Conservation (phyloP, 2,329 filamentous ascomycete genomes). For the Fusarium chaquense region DNA sequence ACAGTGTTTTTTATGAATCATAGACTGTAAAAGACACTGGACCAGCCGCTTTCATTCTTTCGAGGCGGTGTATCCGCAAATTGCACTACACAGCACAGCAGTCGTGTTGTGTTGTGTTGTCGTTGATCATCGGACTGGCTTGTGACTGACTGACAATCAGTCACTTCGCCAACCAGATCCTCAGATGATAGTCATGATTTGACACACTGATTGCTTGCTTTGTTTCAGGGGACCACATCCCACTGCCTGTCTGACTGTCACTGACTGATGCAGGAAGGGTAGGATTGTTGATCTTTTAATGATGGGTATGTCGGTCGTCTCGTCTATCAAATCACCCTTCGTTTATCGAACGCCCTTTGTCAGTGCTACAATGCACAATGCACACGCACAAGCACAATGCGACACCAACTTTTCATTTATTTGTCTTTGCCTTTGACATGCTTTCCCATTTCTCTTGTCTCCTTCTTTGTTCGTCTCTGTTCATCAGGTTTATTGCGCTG, state of each 20-base stretch:
- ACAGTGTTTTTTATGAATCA: background rate
- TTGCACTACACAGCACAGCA: background rate
- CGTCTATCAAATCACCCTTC: constrained; percentile 27
- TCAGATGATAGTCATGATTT: constrained; percentile 34
- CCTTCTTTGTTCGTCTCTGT: constrained; percentile 16
- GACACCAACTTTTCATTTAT: constrained; percentile 9
- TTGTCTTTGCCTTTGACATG: constrained; percentile 20
- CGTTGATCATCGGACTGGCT: constrained; percentile 33
- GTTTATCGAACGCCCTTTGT: constrained; percentile 33
- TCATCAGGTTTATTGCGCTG: constrained; percentile 10
- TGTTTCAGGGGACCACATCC: constrained; percentile 36
- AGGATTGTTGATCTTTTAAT: constrained; percentile 34
- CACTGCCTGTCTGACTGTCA: background rate
- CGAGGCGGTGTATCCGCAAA: constrained; percentile 39
- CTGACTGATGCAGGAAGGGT: constrained; percentile 34
- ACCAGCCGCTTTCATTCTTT: constrained; percentile 29
- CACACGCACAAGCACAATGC: constrained; percentile 18
- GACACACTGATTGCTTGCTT: constrained; percentile 26
- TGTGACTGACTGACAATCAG: constrained; percentile 44
- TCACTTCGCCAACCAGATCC: constrained; percentile 37
- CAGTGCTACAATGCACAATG: constrained; percentile 29
- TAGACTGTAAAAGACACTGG: background rate
- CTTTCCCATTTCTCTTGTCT: constrained; percentile 10
- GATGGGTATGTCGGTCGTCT: background rate
- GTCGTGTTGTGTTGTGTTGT: constrained; percentile 8